phyloP scores from a whole-genome alignment of 2,329 filamentous ascomycete genomes.

The Hortaea sp. region DNA sequence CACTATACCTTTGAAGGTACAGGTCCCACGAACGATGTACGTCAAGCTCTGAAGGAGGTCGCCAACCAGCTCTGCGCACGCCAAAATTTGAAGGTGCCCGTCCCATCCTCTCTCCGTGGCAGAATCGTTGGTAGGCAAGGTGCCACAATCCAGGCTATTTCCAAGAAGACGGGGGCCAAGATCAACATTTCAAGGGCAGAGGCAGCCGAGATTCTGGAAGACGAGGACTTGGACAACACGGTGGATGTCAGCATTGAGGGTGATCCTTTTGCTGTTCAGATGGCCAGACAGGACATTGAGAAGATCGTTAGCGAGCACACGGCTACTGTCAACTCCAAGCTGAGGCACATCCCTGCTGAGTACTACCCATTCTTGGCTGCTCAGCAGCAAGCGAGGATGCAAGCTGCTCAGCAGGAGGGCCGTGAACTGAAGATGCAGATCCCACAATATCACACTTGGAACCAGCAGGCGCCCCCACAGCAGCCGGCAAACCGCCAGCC shows the following conservation, averaged over 20 bases:
- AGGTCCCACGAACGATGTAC: slow-evolving; percentile 72
- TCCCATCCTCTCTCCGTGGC: slow-evolving; percentile 73
- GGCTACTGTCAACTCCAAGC: slow-evolving; percentile 67
- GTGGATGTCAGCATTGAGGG: slow-evolving; percentile 87
- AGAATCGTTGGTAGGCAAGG: slow-evolving; percentile 92
- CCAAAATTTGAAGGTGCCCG: slow-evolving; percentile 62
- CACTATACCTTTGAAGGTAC: slow-evolving; percentile 73
- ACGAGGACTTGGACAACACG: slow-evolving; percentile 66
- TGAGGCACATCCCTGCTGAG: slow-evolving; percentile 78
- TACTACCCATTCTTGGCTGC: slow-evolving; percentile 94
- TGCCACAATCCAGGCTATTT: slow-evolving; percentile 78
- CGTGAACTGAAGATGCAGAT: slow-evolving; percentile 74
- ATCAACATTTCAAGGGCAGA: slow-evolving; percentile 83
- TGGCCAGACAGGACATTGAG: slow-evolving; percentile 73
- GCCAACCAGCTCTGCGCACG: slow-evolving; percentile 78
- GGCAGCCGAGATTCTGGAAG: slow-evolving; percentile 44
- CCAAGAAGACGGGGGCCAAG: slow-evolving; percentile 78
- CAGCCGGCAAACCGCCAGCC: slow-evolving; percentile 52
- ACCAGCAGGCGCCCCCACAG: slow-evolving; percentile 55
- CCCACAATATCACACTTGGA: slow-evolving; percentile 70
- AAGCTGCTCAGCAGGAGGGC: slow-evolving; percentile 59
- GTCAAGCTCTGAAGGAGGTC: slow-evolving; percentile 81
- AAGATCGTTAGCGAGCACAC: slow-evolving; percentile 81
- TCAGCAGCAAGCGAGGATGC: slow-evolving; percentile 55
- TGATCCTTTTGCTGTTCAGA: slow-evolving; percentile 75